These are phyloP conservation scores for Aspergillus eucalypticola DNA, from an alignment of 2,329 filamentous ascomycete genomes.

Conservation along the genomic window DNA sequence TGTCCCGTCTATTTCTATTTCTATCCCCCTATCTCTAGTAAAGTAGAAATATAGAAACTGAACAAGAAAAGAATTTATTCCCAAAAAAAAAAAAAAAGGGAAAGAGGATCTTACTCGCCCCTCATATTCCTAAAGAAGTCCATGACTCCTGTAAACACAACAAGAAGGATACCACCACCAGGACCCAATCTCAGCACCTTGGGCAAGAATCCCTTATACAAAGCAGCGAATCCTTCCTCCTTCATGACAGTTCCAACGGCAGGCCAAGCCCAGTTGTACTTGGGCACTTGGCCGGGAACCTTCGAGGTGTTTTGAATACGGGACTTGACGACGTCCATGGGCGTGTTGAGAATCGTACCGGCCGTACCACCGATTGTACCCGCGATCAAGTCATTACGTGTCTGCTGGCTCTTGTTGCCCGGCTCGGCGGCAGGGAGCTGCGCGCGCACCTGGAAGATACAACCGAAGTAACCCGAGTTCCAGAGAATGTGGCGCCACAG, in stretches of 20 bases:
- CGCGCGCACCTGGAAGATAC: slow-evolving; percentile 93
- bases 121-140: slow-evolving; percentile 83
- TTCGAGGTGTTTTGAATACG: slow-evolving; percentile 93
- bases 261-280: slow-evolving; percentile 99
- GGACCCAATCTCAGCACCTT: slow-evolving; percentile 83
- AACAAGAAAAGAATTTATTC: not conserved
- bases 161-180: slow-evolving; percentile 61
- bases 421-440: slow-evolving; percentile 74
- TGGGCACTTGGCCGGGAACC: slow-evolving; percentile 75
- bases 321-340: slow-evolving; percentile 96
- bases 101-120: slow-evolving; percentile 25
- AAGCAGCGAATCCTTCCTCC: slow-evolving; percentile 86
- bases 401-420: slow-evolving; percentile 72
- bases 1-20: slow-evolving; percentile 5
- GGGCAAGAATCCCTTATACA: slow-evolving; percentile 97
- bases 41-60: slow-evolving; percentile 8
- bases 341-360: slow-evolving; percentile 91
- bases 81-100: not conserved
- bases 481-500: slow-evolving; percentile 93
- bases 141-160: slow-evolving; percentile 53
- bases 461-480: slow-evolving; percentile 97
- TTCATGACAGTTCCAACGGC: slow-evolving; percentile 80
- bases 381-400: slow-evolving; percentile 83
- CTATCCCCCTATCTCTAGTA: not conserved
- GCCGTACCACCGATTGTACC: slow-evolving; percentile 85